phyloP scores from a whole-genome alignment of 495 filamentous ascomycete species.

The Glarea lozoyensis region DNA sequence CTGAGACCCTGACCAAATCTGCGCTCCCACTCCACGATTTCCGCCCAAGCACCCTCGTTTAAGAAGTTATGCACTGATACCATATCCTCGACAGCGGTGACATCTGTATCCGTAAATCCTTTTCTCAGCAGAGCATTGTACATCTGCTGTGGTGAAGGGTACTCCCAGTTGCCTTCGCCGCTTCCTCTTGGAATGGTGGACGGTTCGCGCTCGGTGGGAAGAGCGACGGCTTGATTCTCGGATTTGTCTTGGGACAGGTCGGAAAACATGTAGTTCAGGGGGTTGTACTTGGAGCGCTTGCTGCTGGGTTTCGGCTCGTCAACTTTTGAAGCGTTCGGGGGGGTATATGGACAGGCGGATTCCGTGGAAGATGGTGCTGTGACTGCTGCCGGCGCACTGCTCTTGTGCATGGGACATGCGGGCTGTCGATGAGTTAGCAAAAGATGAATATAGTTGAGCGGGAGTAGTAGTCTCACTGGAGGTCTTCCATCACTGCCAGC shows the following conservation, averaged over 20 bases:
- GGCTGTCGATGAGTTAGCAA: conserved; percentile 41
- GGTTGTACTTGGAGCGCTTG: conserved; percentile 65
- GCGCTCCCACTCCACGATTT: conserved; percentile 88
- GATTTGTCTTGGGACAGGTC: conserved; percentile 72
- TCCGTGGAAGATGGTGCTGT: conserved; percentile 22
- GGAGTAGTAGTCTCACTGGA: conserved; percentile 52
- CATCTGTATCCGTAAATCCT: conserved; percentile 87
- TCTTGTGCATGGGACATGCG: conserved; percentile 84
- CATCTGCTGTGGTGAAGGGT: conserved; percentile 98
- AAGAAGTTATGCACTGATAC: conserved; percentile 96
- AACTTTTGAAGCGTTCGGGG: conserved; percentile 29
- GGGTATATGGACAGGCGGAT: conserved; percentile 37
- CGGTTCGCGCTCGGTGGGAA: conserved; percentile 68
- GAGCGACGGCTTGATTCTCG: conserved; percentile 56
- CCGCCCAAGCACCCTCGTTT: conserved; percentile 93
- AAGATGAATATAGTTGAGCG: neutral
- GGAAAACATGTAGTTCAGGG: conserved; percentile 93
- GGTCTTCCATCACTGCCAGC: conserved; percentile 33
- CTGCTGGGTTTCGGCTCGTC: conserved; percentile 35
- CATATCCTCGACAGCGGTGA: conserved; percentile 93
- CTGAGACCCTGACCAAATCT: conserved; percentile 64
- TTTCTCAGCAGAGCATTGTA: conserved; percentile 96
- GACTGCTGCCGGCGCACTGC: conserved; percentile 23
- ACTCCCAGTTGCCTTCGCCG: conserved; percentile 80
- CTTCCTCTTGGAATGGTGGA: conserved; percentile 83